Conservation (phyloP, 345 rosid genomes). For the Brassica carinata region DNA sequence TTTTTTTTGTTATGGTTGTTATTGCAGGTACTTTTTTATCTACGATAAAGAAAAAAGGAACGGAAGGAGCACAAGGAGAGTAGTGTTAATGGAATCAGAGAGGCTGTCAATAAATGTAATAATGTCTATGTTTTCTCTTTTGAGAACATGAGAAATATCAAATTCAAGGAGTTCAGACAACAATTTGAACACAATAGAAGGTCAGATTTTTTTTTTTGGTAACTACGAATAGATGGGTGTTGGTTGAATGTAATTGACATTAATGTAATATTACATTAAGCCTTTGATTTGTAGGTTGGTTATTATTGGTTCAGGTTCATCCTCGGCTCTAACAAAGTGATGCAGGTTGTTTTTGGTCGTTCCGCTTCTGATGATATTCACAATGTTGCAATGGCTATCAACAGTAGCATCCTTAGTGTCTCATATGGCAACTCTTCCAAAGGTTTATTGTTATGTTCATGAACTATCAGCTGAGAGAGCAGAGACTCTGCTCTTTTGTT, state of each 20-base stretch:
- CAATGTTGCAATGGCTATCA: slow-evolving; percentile 94
- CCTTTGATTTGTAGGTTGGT: not conserved
- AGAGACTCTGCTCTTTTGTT: slow-evolving; percentile 70
- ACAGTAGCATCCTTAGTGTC: slow-evolving; percentile 73
- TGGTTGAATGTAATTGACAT: no score
- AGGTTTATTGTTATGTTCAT: slow-evolving; percentile 63
- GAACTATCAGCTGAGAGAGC: slow-evolving; percentile 89
- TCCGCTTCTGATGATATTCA: slow-evolving; percentile 43
- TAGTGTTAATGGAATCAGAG: no score
- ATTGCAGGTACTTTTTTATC: no score
- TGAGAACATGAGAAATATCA: no score
- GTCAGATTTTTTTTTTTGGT: no score
- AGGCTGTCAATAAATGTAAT: no score
- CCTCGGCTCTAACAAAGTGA: not conserved
- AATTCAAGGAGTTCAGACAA: no score
- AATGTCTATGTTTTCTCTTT: no score
- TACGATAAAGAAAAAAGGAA: no score
- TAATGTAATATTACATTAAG: not conserved
- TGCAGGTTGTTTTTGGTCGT: not conserved
- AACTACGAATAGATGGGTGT: not conserved
- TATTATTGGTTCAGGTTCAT: not conserved
- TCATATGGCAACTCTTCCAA: slow-evolving; percentile 80
- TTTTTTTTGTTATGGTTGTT: no score
- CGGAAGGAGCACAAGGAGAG: no score
- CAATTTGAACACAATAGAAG: no score